phyloP scores from a whole-genome alignment of 768 basidiomycete genomes.

The Mycena alexandri region DNA sequence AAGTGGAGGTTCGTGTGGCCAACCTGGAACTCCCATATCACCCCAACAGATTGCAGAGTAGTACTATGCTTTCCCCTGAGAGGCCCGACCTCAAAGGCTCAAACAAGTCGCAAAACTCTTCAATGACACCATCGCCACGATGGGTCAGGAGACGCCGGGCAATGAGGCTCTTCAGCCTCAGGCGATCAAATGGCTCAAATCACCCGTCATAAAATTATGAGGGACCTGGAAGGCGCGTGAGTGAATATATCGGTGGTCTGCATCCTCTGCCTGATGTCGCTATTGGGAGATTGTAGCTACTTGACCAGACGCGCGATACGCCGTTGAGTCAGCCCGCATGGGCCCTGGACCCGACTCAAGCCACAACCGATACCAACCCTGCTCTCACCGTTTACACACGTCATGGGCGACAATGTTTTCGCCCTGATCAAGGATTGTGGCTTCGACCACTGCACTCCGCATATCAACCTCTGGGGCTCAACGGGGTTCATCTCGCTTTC shows the following conservation, averaged over 20 bases:
- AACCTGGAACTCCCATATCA: no score
- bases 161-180: constrained; percentile 10
- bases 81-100: constrained; percentile 20
- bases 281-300: constrained; percentile 22
- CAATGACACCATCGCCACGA: constrained; percentile 23
- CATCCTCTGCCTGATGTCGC: neutral
- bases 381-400: neutral
- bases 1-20: no score
- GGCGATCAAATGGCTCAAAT: constrained; percentile 28
- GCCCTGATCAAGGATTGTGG: constrained; percentile 34
- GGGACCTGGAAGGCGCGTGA: constrained; percentile 15
- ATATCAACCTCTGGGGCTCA: no score
- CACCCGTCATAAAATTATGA: constrained; percentile 29
- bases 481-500: neutral
- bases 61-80: no score
- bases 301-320: neutral
- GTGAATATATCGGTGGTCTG: no score
- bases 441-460: constrained; percentile 6
- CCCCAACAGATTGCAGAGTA: no score
- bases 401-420: constrained; percentile 25
- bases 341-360: constrained; percentile 7
- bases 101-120: constrained; percentile 31
- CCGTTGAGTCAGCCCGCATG: neutral
- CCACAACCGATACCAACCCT: neutral
- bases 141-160: constrained; percentile 12